Percentiles rank a stretch among this genome's conserved stretches.
These are phyloP conservation scores for Lactarius sp. DNA, from an alignment of 768 basidiomycete genomes.

Conservation along the genomic window DNA sequence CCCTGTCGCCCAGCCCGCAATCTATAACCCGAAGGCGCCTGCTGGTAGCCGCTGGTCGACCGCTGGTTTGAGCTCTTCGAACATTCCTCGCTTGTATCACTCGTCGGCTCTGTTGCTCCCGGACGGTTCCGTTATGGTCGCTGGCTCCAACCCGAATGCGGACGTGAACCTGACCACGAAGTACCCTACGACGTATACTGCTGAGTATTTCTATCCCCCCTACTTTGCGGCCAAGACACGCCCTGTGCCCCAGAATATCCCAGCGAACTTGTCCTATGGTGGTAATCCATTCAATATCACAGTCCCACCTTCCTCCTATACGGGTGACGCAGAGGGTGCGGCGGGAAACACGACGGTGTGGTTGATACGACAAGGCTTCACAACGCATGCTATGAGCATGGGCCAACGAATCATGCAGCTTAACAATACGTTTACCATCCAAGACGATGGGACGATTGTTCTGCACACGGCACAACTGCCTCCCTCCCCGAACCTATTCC, in stretches of 20 bases:
- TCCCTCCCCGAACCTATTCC: constrained; percentile 77
- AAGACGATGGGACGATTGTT: constrained; percentile 65
- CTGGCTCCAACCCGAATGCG: constrained; percentile 89
- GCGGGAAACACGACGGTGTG: constrained; percentile 71
- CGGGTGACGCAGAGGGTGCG: constrained; percentile 59
- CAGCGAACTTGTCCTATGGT: constrained; percentile 32
- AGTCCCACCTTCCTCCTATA: constrained; percentile 59
- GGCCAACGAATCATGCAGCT: constrained; percentile 78
- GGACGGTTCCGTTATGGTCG: constrained; percentile 79
- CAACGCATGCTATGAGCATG: constrained; percentile 85
- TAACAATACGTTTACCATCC: constrained; percentile 79
- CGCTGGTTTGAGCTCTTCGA: constrained; percentile 53
- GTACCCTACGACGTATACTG: constrained; percentile 74
- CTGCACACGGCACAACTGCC: constrained; percentile 80
- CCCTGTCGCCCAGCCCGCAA: constrained; percentile 69
- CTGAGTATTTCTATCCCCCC: constrained; percentile 32
- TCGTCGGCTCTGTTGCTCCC: constrained; percentile 84
- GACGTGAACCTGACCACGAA: constrained; percentile 60
- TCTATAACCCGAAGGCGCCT: constrained; percentile 76
- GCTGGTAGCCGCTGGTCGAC: constrained; percentile 71
- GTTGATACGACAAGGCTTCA: constrained; percentile 79
- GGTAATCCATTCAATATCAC: constrained; percentile 68
- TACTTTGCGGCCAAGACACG: constrained; percentile 72
- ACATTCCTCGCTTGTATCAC: constrained; percentile 83
- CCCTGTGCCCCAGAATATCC: constrained; percentile 65